Base-by-base conservation (phyloP, 345 rosid genomes). In the Balakata baccata region DNA sequence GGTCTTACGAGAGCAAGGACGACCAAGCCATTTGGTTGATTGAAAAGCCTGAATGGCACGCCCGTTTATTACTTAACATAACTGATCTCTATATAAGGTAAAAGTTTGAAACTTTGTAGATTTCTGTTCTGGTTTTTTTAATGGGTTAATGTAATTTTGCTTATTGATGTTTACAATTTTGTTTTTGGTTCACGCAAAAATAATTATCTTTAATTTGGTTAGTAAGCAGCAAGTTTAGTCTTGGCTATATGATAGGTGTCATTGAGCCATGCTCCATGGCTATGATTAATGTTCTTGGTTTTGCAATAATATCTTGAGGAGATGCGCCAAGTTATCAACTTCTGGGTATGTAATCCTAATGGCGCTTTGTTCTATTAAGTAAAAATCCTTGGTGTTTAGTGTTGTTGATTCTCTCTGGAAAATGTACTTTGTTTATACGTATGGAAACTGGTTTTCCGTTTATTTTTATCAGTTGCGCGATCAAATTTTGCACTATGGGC, bases 1-100 rank as follows among this genome's bases (percentile, higher is more conserved):
- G 95, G 78, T 94, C 90, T 85, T 77, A 67, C 47, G 95, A 88
- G 80, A 86, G 88, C 80, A 84, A 79, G 75, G 97, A 88, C 14
- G 90, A 92, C 80, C 88, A 88, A 39, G 93, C 97, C 47, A 75
- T 89, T 71, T 94, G 97, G 98, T 69, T 85, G 41, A 72, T 90
- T 59, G 89, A 95, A 74, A 89, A 90, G 74, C 87, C 85, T 63
- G 94, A 92, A 74, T 95, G 98, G 97, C 89, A 89, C n/a, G 98
- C 96, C 23, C 98, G 88, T 43, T 64, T 92, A 60, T 89, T 92
- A 14, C 98, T 94, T 56, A 98, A 92, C 61, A 81, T 90, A 43
- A 90, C 96, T 65, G 98, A 92, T 75, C 90, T 92, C 51, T 89
- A 74, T 82, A 87, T 89, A 25, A 90, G 97, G 98, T 93, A 82